Evolutionary conservation across 2,329 filamentous ascomycete genomes (phyloP).

Genomic region (Aspergillus quadrilineatus): DNA sequence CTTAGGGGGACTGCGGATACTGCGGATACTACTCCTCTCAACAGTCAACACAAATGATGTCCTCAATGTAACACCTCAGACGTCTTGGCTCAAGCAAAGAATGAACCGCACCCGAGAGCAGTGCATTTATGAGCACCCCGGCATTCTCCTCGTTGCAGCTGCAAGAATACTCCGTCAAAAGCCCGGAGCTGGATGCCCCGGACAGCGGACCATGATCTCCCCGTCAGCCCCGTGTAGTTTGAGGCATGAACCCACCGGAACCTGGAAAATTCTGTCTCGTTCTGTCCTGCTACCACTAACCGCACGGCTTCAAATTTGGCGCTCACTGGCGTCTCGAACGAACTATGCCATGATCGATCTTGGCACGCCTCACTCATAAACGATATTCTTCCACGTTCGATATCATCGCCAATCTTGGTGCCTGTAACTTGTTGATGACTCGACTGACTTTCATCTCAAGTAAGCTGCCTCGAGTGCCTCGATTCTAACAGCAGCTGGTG

Average conservation of each 20-base stretch:
- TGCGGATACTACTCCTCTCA: not conserved
- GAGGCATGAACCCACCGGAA: constrained; percentile 14
- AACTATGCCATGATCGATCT: constrained; percentile 3
- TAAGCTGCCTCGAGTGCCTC: not conserved
- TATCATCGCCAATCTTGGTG: not conserved
- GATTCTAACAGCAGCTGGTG: constrained; percentile 1
- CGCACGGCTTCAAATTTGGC: constrained; percentile 5
- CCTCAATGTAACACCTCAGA: not conserved
- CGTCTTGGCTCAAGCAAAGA: not conserved
- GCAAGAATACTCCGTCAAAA: constrained; percentile 5
- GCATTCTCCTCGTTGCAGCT: not conserved
- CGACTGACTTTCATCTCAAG: not conserved
- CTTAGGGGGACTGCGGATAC: not conserved
- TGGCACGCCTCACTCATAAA: constrained; percentile 5
- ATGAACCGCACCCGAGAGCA: not conserved
- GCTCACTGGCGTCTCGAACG: not conserved
- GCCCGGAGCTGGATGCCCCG: not conserved
- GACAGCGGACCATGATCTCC: constrained; percentile 15
- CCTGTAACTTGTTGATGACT: not conserved
- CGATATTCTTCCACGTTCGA: not conserved
- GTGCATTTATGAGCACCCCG: not conserved
- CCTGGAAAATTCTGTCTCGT: constrained; percentile 3
- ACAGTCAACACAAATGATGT: not conserved
- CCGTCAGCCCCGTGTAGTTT: constrained; percentile 15
- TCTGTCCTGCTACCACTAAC: constrained; percentile 1